phyloP scores from a whole-genome alignment of 805 yeast genomes.

The Yamadazyma endophytica region DNA sequence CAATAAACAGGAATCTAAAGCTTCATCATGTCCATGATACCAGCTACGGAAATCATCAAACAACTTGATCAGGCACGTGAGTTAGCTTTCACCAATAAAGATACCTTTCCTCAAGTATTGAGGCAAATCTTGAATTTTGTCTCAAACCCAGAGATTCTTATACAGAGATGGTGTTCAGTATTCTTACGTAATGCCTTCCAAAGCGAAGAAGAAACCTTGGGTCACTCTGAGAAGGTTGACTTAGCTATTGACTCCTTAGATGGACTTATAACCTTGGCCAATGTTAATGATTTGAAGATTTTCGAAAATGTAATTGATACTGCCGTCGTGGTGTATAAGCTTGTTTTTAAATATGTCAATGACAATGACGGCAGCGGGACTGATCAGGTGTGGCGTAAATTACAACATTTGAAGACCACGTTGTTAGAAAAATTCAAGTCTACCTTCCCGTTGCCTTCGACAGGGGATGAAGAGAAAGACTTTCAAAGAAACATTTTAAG shows the following conservation, averaged over 20 bases:
- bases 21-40: constrained; percentile 1
- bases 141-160: constrained; percentile 26
- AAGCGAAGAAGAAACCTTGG: constrained; percentile 19
- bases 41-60: constrained; percentile 17
- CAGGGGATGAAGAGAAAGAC: constrained; percentile 48
- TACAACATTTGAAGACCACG: constrained; percentile 51
- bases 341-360: constrained; percentile 43
- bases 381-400: constrained; percentile 49
- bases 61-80: constrained; percentile 37
- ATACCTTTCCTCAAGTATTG: constrained; percentile 38
- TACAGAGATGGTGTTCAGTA: constrained; percentile 39
- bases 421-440: constrained; percentile 62
- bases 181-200: constrained; percentile 37
- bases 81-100: constrained; percentile 26
- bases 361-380: constrained; percentile 47
- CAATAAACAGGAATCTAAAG: no score
- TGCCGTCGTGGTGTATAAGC: constrained; percentile 37
- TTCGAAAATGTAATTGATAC: constrained; percentile 30
- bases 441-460: constrained; percentile 48
- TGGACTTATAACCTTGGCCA: constrained; percentile 22
- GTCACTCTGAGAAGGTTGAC: constrained; percentile 27
- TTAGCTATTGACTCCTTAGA: constrained; percentile 39
- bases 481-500: constrained; percentile 50
- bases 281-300: constrained; percentile 25
- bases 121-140: constrained; percentile 38